Base-by-base conservation (phyloP, 768 basidiomycete genomes). In the Myochromella boudieri region DNA sequence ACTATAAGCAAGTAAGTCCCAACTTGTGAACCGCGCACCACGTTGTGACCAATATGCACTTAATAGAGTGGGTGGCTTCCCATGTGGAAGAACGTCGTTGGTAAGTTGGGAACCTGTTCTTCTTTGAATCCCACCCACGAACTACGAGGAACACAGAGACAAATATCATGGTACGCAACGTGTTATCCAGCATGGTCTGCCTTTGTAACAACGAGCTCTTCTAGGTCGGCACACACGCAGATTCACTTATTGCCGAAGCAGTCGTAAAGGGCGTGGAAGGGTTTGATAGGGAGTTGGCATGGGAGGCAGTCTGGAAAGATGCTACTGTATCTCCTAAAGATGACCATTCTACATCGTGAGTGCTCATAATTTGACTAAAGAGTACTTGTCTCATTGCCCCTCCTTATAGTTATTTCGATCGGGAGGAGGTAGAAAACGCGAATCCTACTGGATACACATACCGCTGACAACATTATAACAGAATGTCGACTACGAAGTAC, bases 11-110 rank as follows among this genome's bases (percentile, higher is more conserved):
- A 71, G 85, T 81, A 45, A 4, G 60, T 48, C 3, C 1, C 22
- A 9, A 17, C 4, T 6, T 29, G 36, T 27, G 6, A 15, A 27
- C 14, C 11, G 24, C 12, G 18, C 7, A 24, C 33, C 33, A n/a
- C 5, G 22, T 33, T 17, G 8, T 21, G 18, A n/a, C 3, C 11
- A 15, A 38, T 15, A 28, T 12, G 12, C 18, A 20, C 18, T 1
- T 17, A 2, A 28, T 25, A 76, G 81, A 79, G 86, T 12, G 90
- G 90, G 3, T 89, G 89, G 87, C 66, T 92, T 28, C 90, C 90
- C 0, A 91, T 91, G 88, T 92, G 90, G 90, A 91, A 91, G 67
- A 91, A 91, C 51, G 76, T 91, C 11, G 79, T 86, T 20, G 82
- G 81, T 79, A 37, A 51, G 69, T 53, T 22, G 20, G 15, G 34